These are phyloP conservation scores for Coemansia sp. DNA, from an alignment of 192 early-diverging fungal genomes.

Conservation along the genomic window DNA sequence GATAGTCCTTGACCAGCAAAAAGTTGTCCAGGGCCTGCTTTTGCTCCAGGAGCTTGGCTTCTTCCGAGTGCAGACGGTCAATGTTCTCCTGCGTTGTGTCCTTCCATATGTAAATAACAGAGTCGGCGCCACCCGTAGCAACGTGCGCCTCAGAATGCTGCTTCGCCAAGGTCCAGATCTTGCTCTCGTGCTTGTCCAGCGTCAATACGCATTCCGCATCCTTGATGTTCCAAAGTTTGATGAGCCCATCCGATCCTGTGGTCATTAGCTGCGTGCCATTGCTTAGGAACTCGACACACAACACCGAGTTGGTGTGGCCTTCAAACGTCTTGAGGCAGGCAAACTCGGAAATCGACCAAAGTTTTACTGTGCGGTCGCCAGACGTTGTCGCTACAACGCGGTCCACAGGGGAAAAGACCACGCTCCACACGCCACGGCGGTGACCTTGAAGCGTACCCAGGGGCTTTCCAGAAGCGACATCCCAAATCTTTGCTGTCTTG, in stretches of 20 bases:
- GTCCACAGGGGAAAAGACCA: constrained; percentile 93
- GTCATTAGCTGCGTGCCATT: constrained; percentile 85
- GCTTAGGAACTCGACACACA: constrained; percentile 79
- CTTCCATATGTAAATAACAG: constrained; percentile 86
- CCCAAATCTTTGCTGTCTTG: constrained; percentile 92
- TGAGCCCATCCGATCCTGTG: constrained; percentile 84
- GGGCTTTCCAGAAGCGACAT: constrained; percentile 70
- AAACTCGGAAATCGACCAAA: constrained; percentile 89
- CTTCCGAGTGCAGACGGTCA: constrained; percentile 65
- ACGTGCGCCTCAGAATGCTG: constrained; percentile 63
- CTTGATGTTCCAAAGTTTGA: constrained; percentile 96
- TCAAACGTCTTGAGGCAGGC: constrained; percentile 93
- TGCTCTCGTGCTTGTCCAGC: constrained; percentile 91
- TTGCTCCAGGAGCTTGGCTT: constrained; percentile 63
- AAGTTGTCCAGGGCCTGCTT: constrained; percentile 91
- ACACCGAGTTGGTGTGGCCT: constrained; percentile 94
- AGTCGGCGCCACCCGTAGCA: constrained; percentile 89
- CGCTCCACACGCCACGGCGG: constrained; percentile 90
- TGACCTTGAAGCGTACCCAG: constrained; percentile 86
- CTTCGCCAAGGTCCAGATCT: constrained; percentile 88
- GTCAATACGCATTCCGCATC: constrained; percentile 85
- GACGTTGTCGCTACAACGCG: constrained; percentile 88
- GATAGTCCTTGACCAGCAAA: constrained; percentile 82
- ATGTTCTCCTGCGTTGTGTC: constrained; percentile 85
- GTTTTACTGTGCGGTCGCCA: constrained; percentile 88